phyloP scores from a whole-genome alignment of 306 rosid genomes.

The Vicia sativa region DNA sequence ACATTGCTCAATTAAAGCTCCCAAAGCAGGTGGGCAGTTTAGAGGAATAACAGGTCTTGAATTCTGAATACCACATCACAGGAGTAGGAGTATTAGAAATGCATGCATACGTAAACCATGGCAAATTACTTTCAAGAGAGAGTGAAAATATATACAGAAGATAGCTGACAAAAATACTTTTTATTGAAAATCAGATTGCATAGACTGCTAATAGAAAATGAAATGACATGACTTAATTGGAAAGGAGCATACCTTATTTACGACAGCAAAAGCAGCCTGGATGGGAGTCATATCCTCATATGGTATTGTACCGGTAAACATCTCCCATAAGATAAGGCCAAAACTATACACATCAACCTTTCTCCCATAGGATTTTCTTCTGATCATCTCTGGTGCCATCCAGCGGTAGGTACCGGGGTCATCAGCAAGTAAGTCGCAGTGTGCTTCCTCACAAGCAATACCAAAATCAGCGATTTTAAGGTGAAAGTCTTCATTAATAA shows the following conservation, averaged over 20 bases:
- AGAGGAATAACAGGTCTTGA: conserved; percentile 73
- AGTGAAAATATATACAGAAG: conserved; percentile 15
- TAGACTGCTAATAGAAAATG: conserved; percentile 2
- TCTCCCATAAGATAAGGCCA: conserved; percentile 92
- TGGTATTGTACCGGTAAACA: conserved; percentile 82
- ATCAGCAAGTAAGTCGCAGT: conserved; percentile 75
- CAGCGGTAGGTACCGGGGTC: conserved; percentile 98
- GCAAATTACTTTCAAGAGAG: conserved; percentile 9
- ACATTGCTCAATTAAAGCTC: conserved; percentile 85
- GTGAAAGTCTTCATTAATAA: conserved; percentile 63
- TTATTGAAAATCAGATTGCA: background rate
- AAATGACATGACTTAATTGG: conserved; percentile 24
- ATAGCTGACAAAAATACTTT: background rate
- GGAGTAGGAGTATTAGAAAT: conserved; percentile 36
- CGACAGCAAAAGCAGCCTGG: conserved; percentile 98
- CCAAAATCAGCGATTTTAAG: conserved; percentile 97
- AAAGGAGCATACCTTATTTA: conserved; percentile 69
- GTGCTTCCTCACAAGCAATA: conserved; percentile 84
- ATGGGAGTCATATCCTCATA: conserved; percentile 93
- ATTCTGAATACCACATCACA: conserved; percentile 55
- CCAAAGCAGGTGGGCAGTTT: conserved; percentile 70
- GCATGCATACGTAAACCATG: conserved; percentile 17
- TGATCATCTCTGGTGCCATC: conserved; percentile 99
- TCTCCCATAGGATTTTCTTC: conserved; percentile 73
- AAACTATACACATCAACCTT: conserved; percentile 95